These are phyloP conservation scores for Glutinoglossum americanum DNA, from an alignment of 495 filamentous ascomycete species.

Conservation along the genomic window DNA sequence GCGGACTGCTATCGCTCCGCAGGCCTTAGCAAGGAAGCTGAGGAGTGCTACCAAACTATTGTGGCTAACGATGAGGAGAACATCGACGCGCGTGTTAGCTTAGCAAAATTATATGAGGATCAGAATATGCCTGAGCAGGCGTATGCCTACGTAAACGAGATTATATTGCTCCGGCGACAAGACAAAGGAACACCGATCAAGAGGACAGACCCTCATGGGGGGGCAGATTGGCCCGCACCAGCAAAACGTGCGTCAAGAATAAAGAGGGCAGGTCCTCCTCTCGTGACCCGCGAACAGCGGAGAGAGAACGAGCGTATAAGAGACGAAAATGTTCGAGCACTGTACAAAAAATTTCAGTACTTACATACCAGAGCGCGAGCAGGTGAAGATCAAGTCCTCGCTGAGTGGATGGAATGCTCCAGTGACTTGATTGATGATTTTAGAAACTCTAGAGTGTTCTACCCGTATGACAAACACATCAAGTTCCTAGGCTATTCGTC, in stretches of 20 bases:
- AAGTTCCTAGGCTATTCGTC: conserved; percentile 42
- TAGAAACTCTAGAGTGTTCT: conserved; percentile 52
- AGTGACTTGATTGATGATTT: conserved; percentile 62
- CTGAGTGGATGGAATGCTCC: conserved; percentile 54
- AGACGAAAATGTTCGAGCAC: conserved; percentile 31
- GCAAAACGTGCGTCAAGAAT: not conserved
- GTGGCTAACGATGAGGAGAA: conserved; percentile 44
- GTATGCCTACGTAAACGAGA: conserved; percentile 48
- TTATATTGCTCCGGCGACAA: conserved; percentile 33
- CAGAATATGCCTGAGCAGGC: conserved; percentile 48
- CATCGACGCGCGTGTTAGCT: conserved; percentile 47
- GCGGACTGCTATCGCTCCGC: conserved; percentile 47
- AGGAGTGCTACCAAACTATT: conserved; percentile 49
- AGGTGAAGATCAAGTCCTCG: conserved; percentile 29
- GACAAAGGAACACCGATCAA: conserved; percentile 8
- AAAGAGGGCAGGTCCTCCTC: not conserved
- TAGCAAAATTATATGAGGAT: conserved; percentile 64
- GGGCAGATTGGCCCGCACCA: not conserved
- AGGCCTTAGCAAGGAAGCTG: conserved; percentile 42
- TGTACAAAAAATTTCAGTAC: conserved; percentile 33
- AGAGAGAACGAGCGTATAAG: conserved; percentile 5
- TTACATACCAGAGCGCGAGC: conserved; percentile 26
- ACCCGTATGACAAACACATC: conserved; percentile 47
- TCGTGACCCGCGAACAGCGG: not conserved
- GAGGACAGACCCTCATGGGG: not conserved